A percentile compares a stretch with the other conserved stretches of the same genome.
These are phyloP conservation scores for Amorphotheca resinae DNA, from an alignment of 495 filamentous ascomycete genomes.

Conservation along the genomic window DNA sequence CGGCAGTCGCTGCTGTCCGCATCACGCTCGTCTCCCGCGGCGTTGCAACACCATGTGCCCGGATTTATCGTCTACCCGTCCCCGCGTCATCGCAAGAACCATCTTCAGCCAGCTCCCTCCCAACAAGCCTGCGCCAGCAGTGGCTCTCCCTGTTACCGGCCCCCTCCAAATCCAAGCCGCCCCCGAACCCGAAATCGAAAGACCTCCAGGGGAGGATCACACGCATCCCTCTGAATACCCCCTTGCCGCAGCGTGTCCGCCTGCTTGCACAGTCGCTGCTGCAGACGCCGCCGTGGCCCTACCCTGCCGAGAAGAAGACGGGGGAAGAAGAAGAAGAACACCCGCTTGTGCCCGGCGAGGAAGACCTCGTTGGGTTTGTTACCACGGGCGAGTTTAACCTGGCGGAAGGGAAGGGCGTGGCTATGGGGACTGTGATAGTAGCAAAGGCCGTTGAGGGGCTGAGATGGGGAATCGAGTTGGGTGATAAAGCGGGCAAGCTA, in stretches of 20 bases:
- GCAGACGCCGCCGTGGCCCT: conserved; percentile 15
- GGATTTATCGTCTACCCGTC: conserved; percentile 59
- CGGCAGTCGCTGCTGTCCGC: conserved; percentile 40
- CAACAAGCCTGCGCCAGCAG: conserved; percentile 1
- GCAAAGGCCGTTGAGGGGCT: conserved; percentile 37
- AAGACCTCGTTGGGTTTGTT: conserved; percentile 82
- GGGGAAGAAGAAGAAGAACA: conserved; percentile 34
- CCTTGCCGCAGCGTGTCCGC: conserved; percentile 14
- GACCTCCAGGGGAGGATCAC: background rate
- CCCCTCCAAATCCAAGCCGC: conserved; percentile 9
- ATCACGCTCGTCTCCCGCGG: conserved; percentile 48
- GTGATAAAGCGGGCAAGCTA: conserved; percentile 32
- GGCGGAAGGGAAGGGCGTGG: conserved; percentile 61
- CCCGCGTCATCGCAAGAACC: conserved; percentile 2
- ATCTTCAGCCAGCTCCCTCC: conserved; percentile 7
- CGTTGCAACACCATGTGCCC: conserved; percentile 45
- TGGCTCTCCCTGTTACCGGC: conserved; percentile 14
- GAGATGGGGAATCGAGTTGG: conserved; percentile 19
- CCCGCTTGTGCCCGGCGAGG: conserved; percentile 54
- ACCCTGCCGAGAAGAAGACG: conserved; percentile 21
- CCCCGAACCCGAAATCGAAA: conserved; percentile 11
- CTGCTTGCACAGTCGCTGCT: conserved; percentile 40
- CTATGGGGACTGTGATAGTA: conserved; percentile 58
- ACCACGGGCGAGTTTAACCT: conserved; percentile 79
- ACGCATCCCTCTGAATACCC: conserved; percentile 11